Conservation (phyloP, 305 asterid species). For the Plantago coronopus region DNA sequence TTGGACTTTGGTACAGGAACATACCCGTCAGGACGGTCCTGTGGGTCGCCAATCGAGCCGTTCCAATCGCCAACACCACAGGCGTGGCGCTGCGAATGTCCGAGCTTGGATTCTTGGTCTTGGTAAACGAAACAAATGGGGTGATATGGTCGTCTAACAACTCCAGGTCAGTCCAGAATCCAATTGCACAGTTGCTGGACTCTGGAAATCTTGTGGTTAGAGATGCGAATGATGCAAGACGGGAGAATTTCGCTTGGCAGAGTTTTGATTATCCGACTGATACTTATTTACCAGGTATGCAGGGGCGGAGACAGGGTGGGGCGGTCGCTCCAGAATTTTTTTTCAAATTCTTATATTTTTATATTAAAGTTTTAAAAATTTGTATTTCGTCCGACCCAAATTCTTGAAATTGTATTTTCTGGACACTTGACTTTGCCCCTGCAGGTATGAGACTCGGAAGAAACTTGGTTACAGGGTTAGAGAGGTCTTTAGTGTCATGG, state of each 20-base stretch:
- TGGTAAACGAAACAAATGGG: conserved; percentile 19
- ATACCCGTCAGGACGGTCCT: conserved; percentile 13
- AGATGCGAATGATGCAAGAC: conserved; percentile 14
- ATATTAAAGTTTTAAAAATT: too few relatives aligned
- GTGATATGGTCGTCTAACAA: conserved; percentile 32
- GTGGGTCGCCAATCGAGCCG: conserved; percentile 45
- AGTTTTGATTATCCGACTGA: conserved; percentile 28
- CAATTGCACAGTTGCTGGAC: conserved; percentile 29
- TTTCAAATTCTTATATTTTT: too few relatives aligned
- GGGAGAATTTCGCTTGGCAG: conserved; percentile 27
- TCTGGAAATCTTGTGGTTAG: conserved; percentile 28
- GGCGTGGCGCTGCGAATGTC: conserved; percentile 20
- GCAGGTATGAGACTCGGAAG: conserved; percentile 27
- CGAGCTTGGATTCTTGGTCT: conserved; percentile 30
- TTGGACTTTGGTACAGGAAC: conserved; percentile 39
- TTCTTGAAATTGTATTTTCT: too few relatives aligned
- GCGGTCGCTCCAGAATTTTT: too few relatives aligned
- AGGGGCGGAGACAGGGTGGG: too few relatives aligned
- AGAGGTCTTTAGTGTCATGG: conserved; percentile 18
- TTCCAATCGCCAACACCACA: conserved; percentile 18
- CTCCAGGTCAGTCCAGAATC: conserved; percentile 8
- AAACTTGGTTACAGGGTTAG: conserved; percentile 24
- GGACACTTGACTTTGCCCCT: too few relatives aligned
- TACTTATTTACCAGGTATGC: conserved; percentile 25
- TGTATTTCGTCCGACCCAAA: too few relatives aligned